These are phyloP conservation scores for Erythrophleum ivorense DNA, from an alignment of 331 rosid species.

Conservation along the genomic window DNA sequence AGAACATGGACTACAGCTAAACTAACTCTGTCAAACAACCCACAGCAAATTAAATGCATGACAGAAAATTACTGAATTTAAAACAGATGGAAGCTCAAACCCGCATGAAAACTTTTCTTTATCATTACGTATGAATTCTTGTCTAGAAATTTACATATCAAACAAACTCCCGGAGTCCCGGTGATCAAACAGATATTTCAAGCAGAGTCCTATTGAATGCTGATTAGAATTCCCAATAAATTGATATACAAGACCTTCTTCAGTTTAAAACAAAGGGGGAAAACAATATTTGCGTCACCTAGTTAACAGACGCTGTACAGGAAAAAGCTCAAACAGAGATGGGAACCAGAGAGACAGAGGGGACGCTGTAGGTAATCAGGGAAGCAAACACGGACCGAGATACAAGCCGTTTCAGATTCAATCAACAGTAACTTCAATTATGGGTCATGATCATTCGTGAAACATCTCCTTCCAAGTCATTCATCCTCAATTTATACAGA, in stretches of 20 bases:
- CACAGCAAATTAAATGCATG: conserved; percentile 37
- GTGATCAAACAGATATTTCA: conserved; percentile 38
- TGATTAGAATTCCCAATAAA: conserved; percentile 46
- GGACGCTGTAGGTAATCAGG: background rate
- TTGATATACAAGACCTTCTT: conserved; percentile 37
- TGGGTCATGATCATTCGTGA: conserved; percentile 44
- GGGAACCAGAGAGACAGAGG: background rate
- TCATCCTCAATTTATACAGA: background rate
- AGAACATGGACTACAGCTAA: conserved; percentile 30
- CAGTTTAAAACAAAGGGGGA: conserved; percentile 21
- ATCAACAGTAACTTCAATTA: conserved; percentile 35
- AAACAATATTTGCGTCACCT: conserved; percentile 47
- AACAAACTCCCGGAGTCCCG: conserved; percentile 35
- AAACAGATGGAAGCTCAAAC: conserved; percentile 43
- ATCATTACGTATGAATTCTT: conserved; percentile 31
- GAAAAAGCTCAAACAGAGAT: conserved; percentile 34
- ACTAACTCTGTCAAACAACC: conserved; percentile 35
- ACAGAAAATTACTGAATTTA: conserved; percentile 31
- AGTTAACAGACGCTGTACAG: conserved; percentile 48
- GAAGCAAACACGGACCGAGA: conserved; percentile 46
- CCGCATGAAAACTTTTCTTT: conserved; percentile 37
- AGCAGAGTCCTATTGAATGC: conserved; percentile 38
- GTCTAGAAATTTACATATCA: conserved; percentile 17
- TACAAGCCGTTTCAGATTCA: conserved; percentile 45
- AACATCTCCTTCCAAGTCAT: conserved; percentile 2